Evolutionary conservation across 2,329 filamentous ascomycete species (phyloP), one percentile per base, ranked within the genome.

Genomic region (Paraconiothyrium sp.): DNA sequence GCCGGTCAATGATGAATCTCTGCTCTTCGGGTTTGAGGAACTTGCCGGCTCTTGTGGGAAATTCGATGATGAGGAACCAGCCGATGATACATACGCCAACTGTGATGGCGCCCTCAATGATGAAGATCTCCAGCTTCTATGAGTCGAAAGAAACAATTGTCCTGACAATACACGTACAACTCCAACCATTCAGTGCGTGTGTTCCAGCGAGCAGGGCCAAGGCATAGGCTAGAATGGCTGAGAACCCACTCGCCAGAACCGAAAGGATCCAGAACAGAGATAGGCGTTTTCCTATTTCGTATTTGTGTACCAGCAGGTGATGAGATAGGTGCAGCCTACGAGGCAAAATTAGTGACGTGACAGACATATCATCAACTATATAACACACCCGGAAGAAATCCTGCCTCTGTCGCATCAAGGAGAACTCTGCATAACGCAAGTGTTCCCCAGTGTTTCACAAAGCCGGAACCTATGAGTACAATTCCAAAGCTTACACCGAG

Each of bases 301-400:
- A 70, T 11, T 68, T 37, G 62, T 65, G 27, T 74, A 75, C 71
- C 72, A 75, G 34, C 71, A 72, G 0, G 70, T 70, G 22, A 75
- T 71, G n/a, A 74, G 57, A 37, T 73, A 74, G 8, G 71, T 61
- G 54, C 70, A 74, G 4, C 72, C 72, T 1, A 69, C 69, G 34
- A 75, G n/a, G 73, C 54, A 72, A 16, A 20, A 20, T 43, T 43
- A 43, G 11, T 16, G 39, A 43, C 39, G n/a, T 43, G 39, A 43
- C 7, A 7, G 39, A n/a, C n/a, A n/a, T n/a, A n/a, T n/a, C n/a
- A n/a, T n/a, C n/a, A n/a, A n/a, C n/a, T n/a, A n/a, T n/a, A 43
- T 14, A 20, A 43, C 39, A 10, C 39, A 43, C 39, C 39, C 32
- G 46, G 46, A 24, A 49, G 27, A 30, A 49, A 49, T 27, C 46